Evolutionary conservation across 495 filamentous ascomycete genomes (phyloP), one percentile per base, ranked within the genome.

Genomic region (Lepidopterella palustris): DNA sequence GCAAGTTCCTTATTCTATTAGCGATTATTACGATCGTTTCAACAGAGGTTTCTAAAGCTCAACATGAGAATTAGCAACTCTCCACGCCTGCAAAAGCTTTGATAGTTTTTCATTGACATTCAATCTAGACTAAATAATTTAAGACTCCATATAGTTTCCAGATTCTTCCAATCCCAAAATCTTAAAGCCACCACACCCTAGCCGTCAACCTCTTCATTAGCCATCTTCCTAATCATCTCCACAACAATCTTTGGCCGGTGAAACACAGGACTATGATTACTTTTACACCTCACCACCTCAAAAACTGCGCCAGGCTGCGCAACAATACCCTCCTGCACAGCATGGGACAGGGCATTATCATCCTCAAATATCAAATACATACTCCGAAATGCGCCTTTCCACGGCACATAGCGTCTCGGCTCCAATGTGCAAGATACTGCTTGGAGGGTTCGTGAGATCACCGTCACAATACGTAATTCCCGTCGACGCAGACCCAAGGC

Each of bases 381-480:
- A 31, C 57, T 57, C 31, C 29, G 24, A 39, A 60, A 65, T 42
- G 60, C 62, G 13, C 62, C 62, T 24, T 53, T 60, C 27, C 60
- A 65, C 9, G 62, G 62, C 9, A 65, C 48, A 53, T 65, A 61
- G 15, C 40, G 55, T 4, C 52, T 32, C 2, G 25, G 55, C 21
- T 52, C 57, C 6, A 21, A 35, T 60, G 53, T 60, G 59, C 28
- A 65, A 65, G 5, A 45, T 9, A 6, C n/a, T 45, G 3, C 9
- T 10, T 0, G 53, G 62, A 9, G 62, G 61, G 5, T 23, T 56
- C 15, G 51, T 28, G 5, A 25, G 39, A 25, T 64, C 61, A 10
- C 50, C 50, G 45, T 64, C 32, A 26, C 10, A 8, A 53, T 8
- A 60, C 47, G 21, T 65, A 56, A 24, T 11, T 5, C 15, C 39